Conservation (phyloP, 106 monocot genomes). For the Acorus gramineus region DNA sequence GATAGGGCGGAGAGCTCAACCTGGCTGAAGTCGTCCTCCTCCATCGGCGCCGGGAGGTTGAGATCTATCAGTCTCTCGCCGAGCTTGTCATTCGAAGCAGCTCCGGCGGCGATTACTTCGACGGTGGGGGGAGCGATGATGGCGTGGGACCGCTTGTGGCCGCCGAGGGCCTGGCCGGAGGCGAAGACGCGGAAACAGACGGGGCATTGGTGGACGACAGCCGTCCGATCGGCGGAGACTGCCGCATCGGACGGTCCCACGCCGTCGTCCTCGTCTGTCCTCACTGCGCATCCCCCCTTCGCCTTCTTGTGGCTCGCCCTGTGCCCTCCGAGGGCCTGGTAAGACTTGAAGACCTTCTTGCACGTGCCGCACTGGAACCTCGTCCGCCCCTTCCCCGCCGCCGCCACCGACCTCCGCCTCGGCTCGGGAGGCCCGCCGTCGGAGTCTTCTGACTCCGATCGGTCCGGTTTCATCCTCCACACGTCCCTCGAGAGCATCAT, state of each 20-base stretch:
- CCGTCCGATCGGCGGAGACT: background rate
- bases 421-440: background rate
- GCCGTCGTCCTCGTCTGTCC: background rate
- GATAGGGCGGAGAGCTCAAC: conserved; percentile 11
- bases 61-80: conserved; percentile 17
- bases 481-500: conserved; percentile 67
- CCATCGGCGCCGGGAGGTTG: conserved; percentile 22
- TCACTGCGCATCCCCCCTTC: background rate
- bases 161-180: conserved; percentile 69
- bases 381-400: conserved; percentile 15
- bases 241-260: background rate
- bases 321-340: conserved; percentile 24
- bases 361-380: conserved; percentile 45
- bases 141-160: conserved; percentile 49
- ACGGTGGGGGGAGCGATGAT: too few relatives aligned
- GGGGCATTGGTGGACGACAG: conserved; percentile 39
- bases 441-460: background rate
- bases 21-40: conserved; percentile 1
- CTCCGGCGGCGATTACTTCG: too few relatives aligned
- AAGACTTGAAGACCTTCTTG: conserved; percentile 63
- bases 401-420: background rate
- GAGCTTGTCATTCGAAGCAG: background rate
- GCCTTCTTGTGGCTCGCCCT: conserved; percentile 23
- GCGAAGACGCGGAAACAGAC: conserved; percentile 42
- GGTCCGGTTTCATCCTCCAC: background rate